These are phyloP conservation scores for Boletales sp. DNA, from an alignment of 768 basidiomycete genomes.

Conservation along the genomic window DNA sequence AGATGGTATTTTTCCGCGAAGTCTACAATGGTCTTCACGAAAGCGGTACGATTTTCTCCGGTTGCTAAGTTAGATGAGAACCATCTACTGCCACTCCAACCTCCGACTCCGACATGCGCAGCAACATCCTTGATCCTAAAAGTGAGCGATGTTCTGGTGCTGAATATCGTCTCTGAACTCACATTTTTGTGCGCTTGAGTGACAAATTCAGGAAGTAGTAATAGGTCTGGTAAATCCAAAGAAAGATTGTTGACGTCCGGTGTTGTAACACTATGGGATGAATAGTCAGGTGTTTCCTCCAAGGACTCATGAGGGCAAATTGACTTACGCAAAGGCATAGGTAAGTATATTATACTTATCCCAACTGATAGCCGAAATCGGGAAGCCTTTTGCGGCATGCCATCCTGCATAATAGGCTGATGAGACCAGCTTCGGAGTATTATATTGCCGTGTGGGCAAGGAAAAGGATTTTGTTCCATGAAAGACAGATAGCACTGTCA, in stretches of 20 bases:
- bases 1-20: slow-evolving; percentile 49
- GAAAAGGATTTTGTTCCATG: background rate
- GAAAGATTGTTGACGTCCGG: slow-evolving; percentile 27
- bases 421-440: slow-evolving; percentile 31
- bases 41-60: slow-evolving; percentile 53
- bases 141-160: no score
- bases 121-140: slow-evolving; percentile 43
- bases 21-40: slow-evolving; percentile 53
- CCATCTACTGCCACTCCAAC: slow-evolving; percentile 62
- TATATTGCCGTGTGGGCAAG: background rate
- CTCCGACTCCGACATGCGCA: slow-evolving; percentile 61
- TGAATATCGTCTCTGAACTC: background rate
- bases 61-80: slow-evolving; percentile 62
- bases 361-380: slow-evolving; percentile 57
- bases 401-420: slow-evolving; percentile 66
- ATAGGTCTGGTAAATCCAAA: slow-evolving; percentile 39
- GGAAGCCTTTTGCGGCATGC: slow-evolving; percentile 49
- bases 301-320: background rate
- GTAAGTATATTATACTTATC: slow-evolving; percentile 63
- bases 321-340: slow-evolving; percentile 59
- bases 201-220: slow-evolving; percentile 59
- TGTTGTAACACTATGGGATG: slow-evolving; percentile 29
- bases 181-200: slow-evolving; percentile 35
- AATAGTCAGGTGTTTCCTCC: background rate
- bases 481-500: background rate